A percentile compares a stretch with the other conserved stretches of the same genome.
Conservation (phyloP, 2,329 filamentous ascomycete species). For the Arthrocladium fulminans region DNA sequence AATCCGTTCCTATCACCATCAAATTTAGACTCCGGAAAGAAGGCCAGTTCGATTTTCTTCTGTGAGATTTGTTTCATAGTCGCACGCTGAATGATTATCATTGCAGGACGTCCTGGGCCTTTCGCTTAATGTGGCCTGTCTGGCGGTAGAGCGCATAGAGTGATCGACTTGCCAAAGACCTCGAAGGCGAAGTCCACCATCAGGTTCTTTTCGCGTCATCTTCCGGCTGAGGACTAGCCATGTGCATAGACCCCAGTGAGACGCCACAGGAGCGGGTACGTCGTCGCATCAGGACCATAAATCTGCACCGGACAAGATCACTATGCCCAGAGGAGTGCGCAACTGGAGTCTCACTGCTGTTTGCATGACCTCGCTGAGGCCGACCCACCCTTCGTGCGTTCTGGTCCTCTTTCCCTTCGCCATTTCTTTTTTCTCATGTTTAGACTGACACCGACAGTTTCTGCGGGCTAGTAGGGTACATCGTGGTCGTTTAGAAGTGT, state of each 20-base stretch:
- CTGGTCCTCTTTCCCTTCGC: not conserved
- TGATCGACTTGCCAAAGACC: conserved; percentile 16
- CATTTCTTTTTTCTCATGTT: conserved; percentile 18
- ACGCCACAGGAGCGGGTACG: not conserved
- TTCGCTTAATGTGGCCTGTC: conserved; percentile 4
- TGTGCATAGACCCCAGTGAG: not conserved
- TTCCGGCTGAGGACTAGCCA: not conserved
- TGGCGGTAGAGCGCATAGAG: conserved; percentile 12
- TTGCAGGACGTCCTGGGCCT: conserved; percentile 17
- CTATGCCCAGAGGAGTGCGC: not conserved
- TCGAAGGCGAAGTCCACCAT: conserved; percentile 19
- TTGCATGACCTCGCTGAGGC: not conserved
- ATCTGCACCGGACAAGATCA: not conserved
- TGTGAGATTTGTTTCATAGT: conserved; percentile 12
- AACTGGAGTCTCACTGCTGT: not conserved
- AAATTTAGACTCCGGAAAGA: conserved; percentile 20
- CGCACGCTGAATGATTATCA: conserved; percentile 23
- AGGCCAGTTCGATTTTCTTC: conserved; percentile 15
- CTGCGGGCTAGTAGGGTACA: conserved; percentile 16
- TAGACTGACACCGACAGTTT: conserved; percentile 14
- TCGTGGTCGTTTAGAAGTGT: conserved; percentile 13
- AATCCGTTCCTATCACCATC: conserved; percentile 13
- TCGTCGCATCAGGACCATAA: not conserved
- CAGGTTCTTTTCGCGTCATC: not conserved
- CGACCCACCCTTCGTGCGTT: not conserved